Evolutionary conservation across 805 yeast species (phyloP), one percentile per base, ranked within the genome.

Genomic region (Pichia kluyveri): DNA sequence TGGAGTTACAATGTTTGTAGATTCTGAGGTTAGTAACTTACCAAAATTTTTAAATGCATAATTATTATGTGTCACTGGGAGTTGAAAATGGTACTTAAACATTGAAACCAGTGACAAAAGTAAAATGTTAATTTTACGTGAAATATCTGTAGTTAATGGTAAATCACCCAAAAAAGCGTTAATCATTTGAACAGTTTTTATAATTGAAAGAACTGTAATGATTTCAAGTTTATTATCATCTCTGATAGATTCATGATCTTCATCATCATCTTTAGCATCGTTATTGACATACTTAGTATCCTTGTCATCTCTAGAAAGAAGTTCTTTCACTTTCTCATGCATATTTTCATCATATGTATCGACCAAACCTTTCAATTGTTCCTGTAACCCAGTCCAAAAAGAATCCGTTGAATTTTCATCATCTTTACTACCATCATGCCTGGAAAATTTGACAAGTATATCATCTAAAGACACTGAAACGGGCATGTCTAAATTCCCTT

Each of bases 41-140:
- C 60, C 64, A 51, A 58, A 63, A 38, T 55, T 60, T 45, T 48
- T 57, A 41, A 63, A 60, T 1, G 57, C 63, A 46, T 58, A 61
- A 44, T 55, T 54, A 8, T 47, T 47, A 44, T 58, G 58, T 8
- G 47, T 38, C 17, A 38, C 45, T 7, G 62, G 60, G 26, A 62
- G 44, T 40, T 60, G 60, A 39, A 60, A 64, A 43, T 61, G 62
- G 44, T 57, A 56, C 32, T 58, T 58, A 45, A 56, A 54, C 4
- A 59, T 48, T 12, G 56, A 55, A 27, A 56, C 38, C 19, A 56
- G 23, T 1, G 60, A 49, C 14, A 53, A 23, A 38, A 54, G 51
- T 23, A 60, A 31, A 7, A 39, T 28, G 10, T 48, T 54, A 2
- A 53, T 47, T 41, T 50, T 52, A 30, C 51, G 51, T 38, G 50